Percentiles rank a stretch among this genome's conserved stretches.
Evolutionary conservation across 148 eudicot genomes (phyloP).

Genomic region (Amaranthus cruentus): DNA sequence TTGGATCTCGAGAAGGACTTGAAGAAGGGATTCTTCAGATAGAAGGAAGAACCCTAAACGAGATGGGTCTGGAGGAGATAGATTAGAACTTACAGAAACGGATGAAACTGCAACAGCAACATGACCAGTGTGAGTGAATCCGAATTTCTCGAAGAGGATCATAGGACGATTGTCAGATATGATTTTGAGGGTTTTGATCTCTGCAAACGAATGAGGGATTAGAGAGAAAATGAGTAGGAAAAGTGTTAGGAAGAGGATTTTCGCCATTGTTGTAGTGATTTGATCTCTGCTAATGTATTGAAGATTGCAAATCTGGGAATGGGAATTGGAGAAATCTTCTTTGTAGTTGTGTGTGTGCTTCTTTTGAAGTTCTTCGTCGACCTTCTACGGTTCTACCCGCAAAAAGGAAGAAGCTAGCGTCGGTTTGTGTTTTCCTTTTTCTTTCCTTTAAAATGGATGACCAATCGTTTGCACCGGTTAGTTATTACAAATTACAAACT

Average conservation of each 20-base stretch:
- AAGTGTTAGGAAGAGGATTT: constrained; percentile 12
- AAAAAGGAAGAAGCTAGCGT: no score
- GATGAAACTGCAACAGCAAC: constrained; percentile 51
- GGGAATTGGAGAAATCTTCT: not conserved
- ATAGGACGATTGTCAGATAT: constrained; percentile 55
- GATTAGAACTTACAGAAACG: constrained; percentile 53
- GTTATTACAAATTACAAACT: no score
- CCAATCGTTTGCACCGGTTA: no score
- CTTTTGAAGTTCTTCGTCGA: no score
- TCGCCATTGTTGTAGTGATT: constrained; percentile 30
- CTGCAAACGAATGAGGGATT: constrained; percentile 36
- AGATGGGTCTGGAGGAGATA: constrained; percentile 47
- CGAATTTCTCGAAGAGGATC: constrained; percentile 90
- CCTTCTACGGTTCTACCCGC: no score
- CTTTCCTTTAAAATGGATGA: no score
- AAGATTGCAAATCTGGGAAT: not conserved
- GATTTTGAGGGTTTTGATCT: constrained; percentile 66
- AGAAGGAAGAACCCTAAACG: constrained; percentile 82
- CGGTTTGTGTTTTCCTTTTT: no score
- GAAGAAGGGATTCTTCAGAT: constrained; percentile 69
- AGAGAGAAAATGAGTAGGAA: constrained; percentile 25
- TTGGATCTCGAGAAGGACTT: constrained; percentile 74
- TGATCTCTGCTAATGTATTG: not conserved
- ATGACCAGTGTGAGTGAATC: constrained; percentile 76
- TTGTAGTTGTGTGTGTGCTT: no score